A percentile compares a stretch with the other conserved stretches of the same genome.
phyloP scores from a whole-genome alignment of 768 basidiomycete species.

The Suillus sp. region DNA sequence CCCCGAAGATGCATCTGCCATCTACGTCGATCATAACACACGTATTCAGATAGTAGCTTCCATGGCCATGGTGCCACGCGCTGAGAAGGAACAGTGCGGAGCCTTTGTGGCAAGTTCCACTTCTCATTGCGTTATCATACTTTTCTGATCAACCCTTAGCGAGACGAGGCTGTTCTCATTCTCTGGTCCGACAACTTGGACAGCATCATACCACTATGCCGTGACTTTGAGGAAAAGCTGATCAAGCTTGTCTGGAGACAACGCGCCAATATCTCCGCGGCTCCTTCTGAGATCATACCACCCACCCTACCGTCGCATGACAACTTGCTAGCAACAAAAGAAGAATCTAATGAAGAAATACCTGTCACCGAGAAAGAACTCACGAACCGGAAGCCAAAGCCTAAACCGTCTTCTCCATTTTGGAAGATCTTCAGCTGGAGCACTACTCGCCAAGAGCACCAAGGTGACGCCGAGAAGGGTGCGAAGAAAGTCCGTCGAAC shows the following conservation, averaged over 20 bases:
- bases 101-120: slow-evolving; percentile 73
- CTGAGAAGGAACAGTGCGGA: slow-evolving; percentile 90
- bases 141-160: slow-evolving; percentile 41
- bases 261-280: slow-evolving; percentile 38
- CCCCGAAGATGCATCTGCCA: slow-evolving; percentile 56
- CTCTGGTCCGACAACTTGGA: slow-evolving; percentile 88
- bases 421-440: slow-evolving; percentile 44
- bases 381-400: not conserved
- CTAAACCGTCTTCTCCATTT: slow-evolving; percentile 3
- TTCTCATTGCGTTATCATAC: slow-evolving; percentile 2
- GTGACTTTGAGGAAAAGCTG: slow-evolving; percentile 74
- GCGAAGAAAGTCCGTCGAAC: slow-evolving; percentile 45
- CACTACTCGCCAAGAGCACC: slow-evolving; percentile 43
- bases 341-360: slow-evolving; percentile 21
- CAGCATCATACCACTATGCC: slow-evolving; percentile 70
- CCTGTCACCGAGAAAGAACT: slow-evolving; percentile 13
- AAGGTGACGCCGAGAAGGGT: slow-evolving; percentile 56
- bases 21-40: slow-evolving; percentile 77
- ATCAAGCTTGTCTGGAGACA: slow-evolving; percentile 80
- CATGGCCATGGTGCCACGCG: slow-evolving; percentile 64
- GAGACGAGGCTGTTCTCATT: slow-evolving; percentile 80
- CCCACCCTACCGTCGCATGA: slow-evolving; percentile 55
- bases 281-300: slow-evolving; percentile 44
- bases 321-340: slow-evolving; percentile 48
- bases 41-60: slow-evolving; percentile 85